Evolutionary conservation across 805 yeast species (phyloP), one percentile per base, ranked within the genome.

Genomic region (Ascoidea asiatica): DNA sequence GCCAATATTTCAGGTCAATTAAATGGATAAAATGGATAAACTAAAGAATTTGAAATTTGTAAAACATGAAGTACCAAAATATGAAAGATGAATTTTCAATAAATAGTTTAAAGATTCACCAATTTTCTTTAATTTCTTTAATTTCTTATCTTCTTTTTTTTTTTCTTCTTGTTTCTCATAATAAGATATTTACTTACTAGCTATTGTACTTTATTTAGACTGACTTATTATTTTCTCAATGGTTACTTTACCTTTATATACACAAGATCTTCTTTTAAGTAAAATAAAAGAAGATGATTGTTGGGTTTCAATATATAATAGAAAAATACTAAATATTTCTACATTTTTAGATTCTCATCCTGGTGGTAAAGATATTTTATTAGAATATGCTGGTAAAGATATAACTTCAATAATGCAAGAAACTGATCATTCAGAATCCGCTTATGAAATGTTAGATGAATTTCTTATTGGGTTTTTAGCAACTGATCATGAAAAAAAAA

Each of bases 321-420:
- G 95, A 57, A 86, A 84, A 53, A 77, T 90, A 37, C 92, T 89
- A 60, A 79, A 90, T 57, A 90, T 90, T 42, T 81, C 95, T 1
- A 67, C 61, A 4, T 83, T 83, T 51, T 53, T 81, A 29, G 79
- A 77, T 21, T 85, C 78, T 55, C 94, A 83, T 59, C 86, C 86
- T 1, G 85, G 74, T 23, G 86, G 86, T 21, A 67, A 64, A 4
- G 81, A 76, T 46, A 51, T 77, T n/a, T 68, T 79, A 41, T 47
- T 72, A 44, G 76, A 73, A 3, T 72, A 72, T 51, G 79, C 75
- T 36, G 86, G 82, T 19, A 67, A 71, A 51, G 82, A 76, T n/a
- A 39, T 46, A 7, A 48, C 51, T 15, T 38, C 40, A 4, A 42
- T 48, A 5, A 48, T 48, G 51, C 77, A 80, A 5, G 97, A 90